Evolutionary conservation across 352 stramenopile species (phyloP).

Genomic region (Pythium sukuiense): DNA sequence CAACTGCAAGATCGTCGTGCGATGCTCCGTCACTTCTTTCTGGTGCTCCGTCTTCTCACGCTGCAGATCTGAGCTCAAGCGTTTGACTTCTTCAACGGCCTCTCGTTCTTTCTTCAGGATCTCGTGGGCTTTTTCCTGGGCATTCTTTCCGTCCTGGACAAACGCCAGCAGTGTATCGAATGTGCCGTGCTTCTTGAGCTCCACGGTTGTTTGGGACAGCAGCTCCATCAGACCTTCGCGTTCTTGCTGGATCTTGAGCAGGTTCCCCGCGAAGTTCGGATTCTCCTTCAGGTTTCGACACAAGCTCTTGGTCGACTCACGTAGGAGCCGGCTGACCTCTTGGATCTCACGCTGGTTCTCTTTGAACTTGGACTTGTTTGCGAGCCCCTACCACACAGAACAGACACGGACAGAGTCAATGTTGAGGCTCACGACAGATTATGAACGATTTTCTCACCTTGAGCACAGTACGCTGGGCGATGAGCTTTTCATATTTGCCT

Average conservation of each 20-base stretch:
- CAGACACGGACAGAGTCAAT: neutral
- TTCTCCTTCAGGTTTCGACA: slow-evolving; percentile 93
- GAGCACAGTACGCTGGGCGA: slow-evolving; percentile 78
- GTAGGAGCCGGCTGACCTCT: slow-evolving; percentile 86
- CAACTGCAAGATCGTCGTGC: slow-evolving; percentile 64
- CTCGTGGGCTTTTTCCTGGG: slow-evolving; percentile 72
- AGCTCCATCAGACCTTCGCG: slow-evolving; percentile 79
- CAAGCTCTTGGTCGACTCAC: slow-evolving; percentile 91
- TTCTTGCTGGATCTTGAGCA: slow-evolving; percentile 93
- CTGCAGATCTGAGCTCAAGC: slow-evolving; percentile 75
- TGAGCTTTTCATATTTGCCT: slow-evolving; percentile 89
- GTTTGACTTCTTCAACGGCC: slow-evolving; percentile 85
- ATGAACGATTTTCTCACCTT: slow-evolving; percentile 39
- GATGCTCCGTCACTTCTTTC: slow-evolving; percentile 73
- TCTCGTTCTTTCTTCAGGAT: slow-evolving; percentile 87
- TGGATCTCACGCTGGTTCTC: slow-evolving; percentile 92
- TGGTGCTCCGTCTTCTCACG: slow-evolving; percentile 79
- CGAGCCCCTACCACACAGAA: slow-evolving; percentile 47
- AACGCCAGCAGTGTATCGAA: slow-evolving; percentile 77
- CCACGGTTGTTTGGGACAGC: slow-evolving; percentile 52
- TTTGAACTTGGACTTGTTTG: slow-evolving; percentile 94
- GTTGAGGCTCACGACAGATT: neutral
- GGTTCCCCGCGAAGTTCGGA: slow-evolving; percentile 90
- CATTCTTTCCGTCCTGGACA: slow-evolving; percentile 76
- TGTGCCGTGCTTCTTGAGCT: slow-evolving; percentile 74